Evolutionary conservation across 106 monocot species (phyloP).

Genomic region (Dendrobium huoshanense): DNA sequence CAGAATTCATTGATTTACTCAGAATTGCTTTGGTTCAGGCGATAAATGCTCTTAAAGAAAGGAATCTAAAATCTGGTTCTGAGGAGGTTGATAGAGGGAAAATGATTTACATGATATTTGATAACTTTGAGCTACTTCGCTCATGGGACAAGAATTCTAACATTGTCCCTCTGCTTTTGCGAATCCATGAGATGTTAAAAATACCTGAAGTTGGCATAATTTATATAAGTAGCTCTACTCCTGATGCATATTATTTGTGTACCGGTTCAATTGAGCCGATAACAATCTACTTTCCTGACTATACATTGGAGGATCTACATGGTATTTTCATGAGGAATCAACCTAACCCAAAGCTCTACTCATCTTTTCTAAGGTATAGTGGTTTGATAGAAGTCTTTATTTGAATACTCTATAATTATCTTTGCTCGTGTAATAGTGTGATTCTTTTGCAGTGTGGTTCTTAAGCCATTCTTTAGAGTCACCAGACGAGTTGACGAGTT

Average conservation of each 20-base stretch:
- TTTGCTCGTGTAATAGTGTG: background rate
- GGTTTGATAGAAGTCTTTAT: background rate
- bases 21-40: constrained; percentile 28
- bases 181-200: constrained; percentile 45
- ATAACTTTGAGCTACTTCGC: constrained; percentile 67
- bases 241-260: constrained; percentile 55
- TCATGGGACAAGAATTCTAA: constrained; percentile 52
- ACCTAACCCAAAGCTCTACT: constrained; percentile 63
- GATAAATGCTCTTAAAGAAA: background rate
- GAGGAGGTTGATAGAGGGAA: constrained; percentile 17
- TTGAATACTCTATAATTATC: background rate
- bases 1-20: constrained; percentile 65
- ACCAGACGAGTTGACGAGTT: constrained; percentile 80
- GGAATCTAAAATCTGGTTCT: constrained; percentile 5
- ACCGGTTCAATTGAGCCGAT: constrained; percentile 56
- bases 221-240: constrained; percentile 60
- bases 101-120: constrained; percentile 79
- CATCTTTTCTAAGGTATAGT: constrained; percentile 79
- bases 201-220: constrained; percentile 53
- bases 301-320: constrained; percentile 62
- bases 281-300: constrained; percentile 66
- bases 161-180: constrained; percentile 56
- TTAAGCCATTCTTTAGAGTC: constrained; percentile 64
- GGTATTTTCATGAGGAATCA: constrained; percentile 64
- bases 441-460: constrained; percentile 47